Evolutionary conservation across 352 stramenopile species (phyloP), one percentile per base, ranked within the genome.

Genomic region (Phytophthora niederhauseri): DNA sequence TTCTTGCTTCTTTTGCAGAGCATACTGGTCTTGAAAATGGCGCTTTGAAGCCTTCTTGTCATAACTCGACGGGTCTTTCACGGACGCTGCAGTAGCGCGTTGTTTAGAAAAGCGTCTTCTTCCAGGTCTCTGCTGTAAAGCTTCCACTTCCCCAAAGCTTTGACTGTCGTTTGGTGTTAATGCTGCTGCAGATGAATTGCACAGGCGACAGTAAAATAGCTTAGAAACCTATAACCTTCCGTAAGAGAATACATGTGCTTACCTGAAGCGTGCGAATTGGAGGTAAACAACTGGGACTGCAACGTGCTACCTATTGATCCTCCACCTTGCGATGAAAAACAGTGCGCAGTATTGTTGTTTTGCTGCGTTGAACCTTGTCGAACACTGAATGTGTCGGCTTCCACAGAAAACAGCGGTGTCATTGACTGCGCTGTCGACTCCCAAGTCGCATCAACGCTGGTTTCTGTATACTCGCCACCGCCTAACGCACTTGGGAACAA

Each of bases 361-460:
- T 63, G 57, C 38, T 65, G 34, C 7, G 22, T 57, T 22, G 38
- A 48, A 19, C 64, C 36, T 45, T 17, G 31, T 54, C 20, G 53
- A 49, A 58, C 51, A 38, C 61, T 78, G n/a, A 94, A 81, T 19
- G 61, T 60, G 49, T 91, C 79, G 12, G 76, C 72, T 61, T 94
- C 85, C 17, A 94, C 76, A 0, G 84, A 95, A 60, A 95, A 95
- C 46, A 95, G 62, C 12, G 88, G 87, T 0, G 77, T 75, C 80
- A 95, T 93, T 2, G 76, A 90, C 46, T 87, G 81, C 22, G 73
- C 80, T 54, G 89, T 91, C 1, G 73, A 73, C 31, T 89, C 83
- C 85, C 85, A 94, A 15, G 64, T 81, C n/a, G 80, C 72, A 52
- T 95, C 85, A 70, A 95, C 91, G 17, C 56, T 50, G 22, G 79